Percentiles rank a stretch among this genome's conserved stretches.
Conservation (phyloP, 2,329 filamentous ascomycete species). For the Aspergillus arachidicola region DNA sequence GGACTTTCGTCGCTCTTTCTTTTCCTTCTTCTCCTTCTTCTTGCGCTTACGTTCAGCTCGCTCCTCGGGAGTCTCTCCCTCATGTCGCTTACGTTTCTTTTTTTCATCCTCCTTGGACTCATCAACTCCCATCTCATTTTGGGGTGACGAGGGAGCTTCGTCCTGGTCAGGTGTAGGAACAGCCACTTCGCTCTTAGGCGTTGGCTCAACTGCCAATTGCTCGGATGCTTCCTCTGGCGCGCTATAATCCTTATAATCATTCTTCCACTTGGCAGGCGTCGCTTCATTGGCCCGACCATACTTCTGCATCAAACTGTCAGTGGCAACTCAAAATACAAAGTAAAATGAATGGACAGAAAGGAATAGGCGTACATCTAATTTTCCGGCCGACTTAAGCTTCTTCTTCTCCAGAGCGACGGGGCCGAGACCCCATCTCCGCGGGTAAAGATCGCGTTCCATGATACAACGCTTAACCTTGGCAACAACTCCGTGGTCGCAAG, state of each 20-base stretch:
- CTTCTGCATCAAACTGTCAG: slow-evolving; percentile 61
- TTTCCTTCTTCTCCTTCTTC: slow-evolving; percentile 59
- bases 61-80: slow-evolving; percentile 56
- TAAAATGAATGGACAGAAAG: background rate
- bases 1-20: slow-evolving; percentile 74
- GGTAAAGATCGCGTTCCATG: slow-evolving; percentile 99
- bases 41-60: slow-evolving; percentile 52
- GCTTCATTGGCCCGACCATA: slow-evolving; percentile 89
- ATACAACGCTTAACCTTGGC: slow-evolving; percentile 99
- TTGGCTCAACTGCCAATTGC: slow-evolving; percentile 49
- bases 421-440: slow-evolving; percentile 92
- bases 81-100: slow-evolving; percentile 59
- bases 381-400: slow-evolving; percentile 98
- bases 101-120: slow-evolving; percentile 49
- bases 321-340: background rate
- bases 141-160: slow-evolving; percentile 30
- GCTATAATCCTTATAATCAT: slow-evolving; percentile 88
- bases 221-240: slow-evolving; percentile 50
- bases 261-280: slow-evolving; percentile 90
- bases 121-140: slow-evolving; percentile 47
- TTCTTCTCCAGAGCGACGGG: slow-evolving; percentile 96
- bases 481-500: slow-evolving; percentile 95
- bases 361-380: slow-evolving; percentile 71
- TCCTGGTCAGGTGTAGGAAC: slow-evolving; percentile 29
- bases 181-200: slow-evolving; percentile 40